These are phyloP conservation scores for Liriodendron chinense DNA, from an alignment of 164 flowering plant species.

Conservation along the genomic window DNA sequence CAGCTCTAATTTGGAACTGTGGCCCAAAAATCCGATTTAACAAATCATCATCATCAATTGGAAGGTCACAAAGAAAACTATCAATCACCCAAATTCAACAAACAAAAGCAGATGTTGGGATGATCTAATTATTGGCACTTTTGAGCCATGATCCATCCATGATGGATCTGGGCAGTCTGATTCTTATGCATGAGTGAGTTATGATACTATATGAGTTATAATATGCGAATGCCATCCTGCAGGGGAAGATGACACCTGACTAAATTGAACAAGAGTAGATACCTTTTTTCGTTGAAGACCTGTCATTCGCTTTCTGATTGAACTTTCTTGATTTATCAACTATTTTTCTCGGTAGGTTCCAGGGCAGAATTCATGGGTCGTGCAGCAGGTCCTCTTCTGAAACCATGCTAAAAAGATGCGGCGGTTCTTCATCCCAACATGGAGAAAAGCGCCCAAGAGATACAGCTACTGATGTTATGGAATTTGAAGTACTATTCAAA, in stretches of 20 bases:
- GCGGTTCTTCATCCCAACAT: slow-evolving; percentile 31
- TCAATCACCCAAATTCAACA: not conserved
- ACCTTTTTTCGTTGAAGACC: not conserved
- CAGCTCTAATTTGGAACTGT: not conserved
- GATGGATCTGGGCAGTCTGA: not conserved
- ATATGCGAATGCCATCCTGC: not conserved
- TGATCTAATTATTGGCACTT: no score
- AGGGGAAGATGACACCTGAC: not conserved
- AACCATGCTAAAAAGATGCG: slow-evolving; percentile 10
- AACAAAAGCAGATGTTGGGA: no score
- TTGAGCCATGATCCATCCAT: no score
- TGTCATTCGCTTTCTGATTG: not conserved
- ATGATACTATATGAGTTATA: no score
- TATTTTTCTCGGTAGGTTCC: slow-evolving; percentile 54
- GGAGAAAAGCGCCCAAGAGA: slow-evolving; percentile 80
- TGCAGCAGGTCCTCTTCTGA: slow-evolving; percentile 29
- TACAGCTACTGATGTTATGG: slow-evolving; percentile 32
- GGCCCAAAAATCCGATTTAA: not conserved
- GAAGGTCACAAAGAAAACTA: not conserved
- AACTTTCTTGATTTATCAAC: not conserved
- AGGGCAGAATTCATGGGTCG: slow-evolving; percentile 68
- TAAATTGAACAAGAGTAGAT: not conserved
- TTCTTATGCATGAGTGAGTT: not conserved
- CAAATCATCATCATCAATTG: not conserved
- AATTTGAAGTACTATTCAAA: slow-evolving; percentile 22